phyloP scores from a whole-genome alignment of 441 rosid species.

The Hura crepitans region DNA sequence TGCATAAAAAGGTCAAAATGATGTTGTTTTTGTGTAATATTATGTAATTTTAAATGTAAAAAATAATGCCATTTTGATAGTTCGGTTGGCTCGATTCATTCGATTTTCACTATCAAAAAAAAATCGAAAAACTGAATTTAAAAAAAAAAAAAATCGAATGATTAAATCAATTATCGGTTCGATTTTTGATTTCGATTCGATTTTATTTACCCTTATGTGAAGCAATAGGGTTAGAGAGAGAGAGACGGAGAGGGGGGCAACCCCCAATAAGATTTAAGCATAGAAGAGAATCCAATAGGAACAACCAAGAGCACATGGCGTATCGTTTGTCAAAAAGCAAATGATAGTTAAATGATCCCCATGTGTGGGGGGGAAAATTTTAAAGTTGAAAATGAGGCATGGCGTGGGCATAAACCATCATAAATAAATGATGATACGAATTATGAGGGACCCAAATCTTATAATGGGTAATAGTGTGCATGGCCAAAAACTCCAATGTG shows the following conservation, averaged over 20 bases:
- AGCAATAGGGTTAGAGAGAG: too few relatives aligned
- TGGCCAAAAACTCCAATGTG: not conserved
- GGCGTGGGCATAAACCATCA: conserved; percentile 61
- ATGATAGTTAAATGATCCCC: conserved; percentile 16
- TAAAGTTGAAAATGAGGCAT: conserved; percentile 14
- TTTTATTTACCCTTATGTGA: too few relatives aligned
- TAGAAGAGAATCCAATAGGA: not conserved
- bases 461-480: conserved; percentile 24
- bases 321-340: conserved; percentile 12
- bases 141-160: not conserved
- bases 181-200: too few relatives aligned
- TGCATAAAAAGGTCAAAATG: too few relatives aligned
- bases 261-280: not conserved
- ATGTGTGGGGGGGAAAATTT: conserved; percentile 6
- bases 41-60: too few relatives aligned
- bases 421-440: conserved; percentile 53
- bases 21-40: too few relatives aligned
- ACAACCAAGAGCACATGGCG: conserved; percentile 8
- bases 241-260: not conserved
- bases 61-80: too few relatives aligned
- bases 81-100: too few relatives aligned
- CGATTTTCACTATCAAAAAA: too few relatives aligned
- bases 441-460: conserved; percentile 31
- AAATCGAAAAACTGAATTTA: too few relatives aligned
- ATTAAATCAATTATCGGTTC: too few relatives aligned